Base-by-base conservation (phyloP, 179 eudicot species). In the Beta macrorhiza region DNA sequence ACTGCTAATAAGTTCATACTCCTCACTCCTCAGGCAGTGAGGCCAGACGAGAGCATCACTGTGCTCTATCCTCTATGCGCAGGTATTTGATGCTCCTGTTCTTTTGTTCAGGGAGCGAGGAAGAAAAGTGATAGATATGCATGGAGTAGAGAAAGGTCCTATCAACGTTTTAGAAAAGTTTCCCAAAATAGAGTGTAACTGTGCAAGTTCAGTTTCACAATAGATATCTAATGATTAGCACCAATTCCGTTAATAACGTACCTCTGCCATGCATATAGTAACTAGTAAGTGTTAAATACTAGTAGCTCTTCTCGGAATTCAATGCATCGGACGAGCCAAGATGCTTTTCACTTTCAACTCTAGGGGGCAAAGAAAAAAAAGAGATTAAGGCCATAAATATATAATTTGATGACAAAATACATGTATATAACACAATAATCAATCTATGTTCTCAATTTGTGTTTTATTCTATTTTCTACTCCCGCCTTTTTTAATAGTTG, bases 161-260 rank as follows among this genome's bases (percentile, higher is more conserved):
- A 65, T 83, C 85, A 78, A 15, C 58, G 77, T 10, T 22, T 61
- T 77, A 67, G 42, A 67, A 37, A 9, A 67, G 32, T 83, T 74
- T 7, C 86, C 63, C 29, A 45, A 73, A 74, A 22, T 32, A 16
- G 76, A 68, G 12, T 58, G 67, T 4, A 57, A 67, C 1, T 42
- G 53, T 44, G 53, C 51, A 44, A 69, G 7, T 57, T 44, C 61
- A 57, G 68, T 68, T 79, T 7, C 63, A 83, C 44, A 5, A 1
- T 74, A 57, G 74, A 47, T 7, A 9, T 67, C 61, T 42, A 58
- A 74, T 78, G 82, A 83, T 74, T 74, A 79, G 61, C 15, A 20
- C 79, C 53, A 56, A 25, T 14, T 83, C 62, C 82, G 82, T 79
- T 83, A 79, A 65, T 79, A 74, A 16, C 73, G 73, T 69, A 53